These are phyloP conservation scores for Haplosporangium gracile DNA, from an alignment of 192 early-diverging fungal genomes.

Conservation along the genomic window DNA sequence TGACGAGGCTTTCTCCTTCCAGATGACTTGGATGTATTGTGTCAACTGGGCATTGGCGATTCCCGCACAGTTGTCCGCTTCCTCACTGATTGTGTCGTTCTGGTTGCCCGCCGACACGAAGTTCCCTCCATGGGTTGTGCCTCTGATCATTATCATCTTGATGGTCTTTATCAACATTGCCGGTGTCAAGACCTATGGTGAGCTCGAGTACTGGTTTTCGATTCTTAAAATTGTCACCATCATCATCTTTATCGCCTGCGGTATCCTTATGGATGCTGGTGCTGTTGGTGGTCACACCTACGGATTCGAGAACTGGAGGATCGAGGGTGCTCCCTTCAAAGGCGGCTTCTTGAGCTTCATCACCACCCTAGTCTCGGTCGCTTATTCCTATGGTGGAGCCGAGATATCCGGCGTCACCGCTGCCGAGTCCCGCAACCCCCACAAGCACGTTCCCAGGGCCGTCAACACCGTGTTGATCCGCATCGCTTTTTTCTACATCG, in stretches of 20 bases:
- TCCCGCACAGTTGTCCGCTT: slow-evolving; percentile 78
- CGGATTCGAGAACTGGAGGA: no score
- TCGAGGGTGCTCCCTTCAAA: no score
- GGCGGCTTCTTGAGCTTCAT: slow-evolving; percentile 71
- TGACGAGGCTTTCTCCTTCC: no score
- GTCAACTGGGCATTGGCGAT: slow-evolving; percentile 69
- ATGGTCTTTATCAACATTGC: no score
- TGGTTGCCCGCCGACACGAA: slow-evolving; percentile 38
- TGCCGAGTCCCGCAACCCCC: no score
- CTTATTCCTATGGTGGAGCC: slow-evolving; percentile 85
- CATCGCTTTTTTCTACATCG: slow-evolving; percentile 75
- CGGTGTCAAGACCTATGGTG: no score
- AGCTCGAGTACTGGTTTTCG: no score
- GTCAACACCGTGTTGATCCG: slow-evolving; percentile 69
- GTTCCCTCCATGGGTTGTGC: slow-evolving; percentile 29
- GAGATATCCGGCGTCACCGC: slow-evolving; percentile 90
- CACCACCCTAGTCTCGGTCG: slow-evolving; percentile 76
- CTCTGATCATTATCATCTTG: slow-evolving; percentile 10
- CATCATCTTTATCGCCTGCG: no score
- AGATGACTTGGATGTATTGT: slow-evolving; percentile 71
- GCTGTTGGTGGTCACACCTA: no score
- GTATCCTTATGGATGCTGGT: no score
- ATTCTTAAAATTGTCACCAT: no score
- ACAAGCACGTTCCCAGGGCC: no score
- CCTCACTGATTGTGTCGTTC: slow-evolving; percentile 81